Evolutionary conservation across 164 flowering plant species (phyloP), one percentile per base, ranked within the genome.

Genomic region (Dillenia suffruticosa): DNA sequence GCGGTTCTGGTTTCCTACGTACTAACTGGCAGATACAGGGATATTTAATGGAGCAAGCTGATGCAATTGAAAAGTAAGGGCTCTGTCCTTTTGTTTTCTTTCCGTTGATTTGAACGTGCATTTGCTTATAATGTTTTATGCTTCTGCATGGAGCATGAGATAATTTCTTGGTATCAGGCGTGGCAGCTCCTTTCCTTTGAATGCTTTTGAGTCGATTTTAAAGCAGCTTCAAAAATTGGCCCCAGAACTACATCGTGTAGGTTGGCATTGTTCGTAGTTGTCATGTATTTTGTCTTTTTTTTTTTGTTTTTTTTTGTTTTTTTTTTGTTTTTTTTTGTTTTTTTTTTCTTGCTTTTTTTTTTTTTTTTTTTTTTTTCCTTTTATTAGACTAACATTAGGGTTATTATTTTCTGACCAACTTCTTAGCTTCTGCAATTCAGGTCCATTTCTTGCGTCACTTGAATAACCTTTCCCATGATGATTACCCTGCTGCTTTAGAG

Each of bases 1-100:
- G 53, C 43, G 64, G 69, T 58, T 83, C 83, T 46, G 53, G 67
- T 48, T 82, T 85, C 66, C 74, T 90, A 50, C 91, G 88, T 51
- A 78, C 95, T 57, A 86, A 87, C 62, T 83, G 88, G 97, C 98
- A 94, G 77, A 80, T 90, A 46, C 97, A 94, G 70, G 96, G 96
- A 51, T 94, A 78, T 79, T 72, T 94, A 58, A 68, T 73, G 47
- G 87, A 84, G 72, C 92, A 87, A 76, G 92, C 97, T 60, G 91
- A 87, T 72, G 71, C 78, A 46, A 82, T 90, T 74, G 96, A 90
- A 71, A 87, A 79, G 96, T 88, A 68, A 74, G 82, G 55, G 44
- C 54, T 63, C 5, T 61, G 19, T 46, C 59, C 16, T 13, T 46
- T 40, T 50, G 19, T 60, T 7, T 46, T 59, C 24, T 51, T 26